Evolutionary conservation across 1,284 basidiomycete genomes (phyloP).

Genomic region (Papiliotrema terrestris): DNA sequence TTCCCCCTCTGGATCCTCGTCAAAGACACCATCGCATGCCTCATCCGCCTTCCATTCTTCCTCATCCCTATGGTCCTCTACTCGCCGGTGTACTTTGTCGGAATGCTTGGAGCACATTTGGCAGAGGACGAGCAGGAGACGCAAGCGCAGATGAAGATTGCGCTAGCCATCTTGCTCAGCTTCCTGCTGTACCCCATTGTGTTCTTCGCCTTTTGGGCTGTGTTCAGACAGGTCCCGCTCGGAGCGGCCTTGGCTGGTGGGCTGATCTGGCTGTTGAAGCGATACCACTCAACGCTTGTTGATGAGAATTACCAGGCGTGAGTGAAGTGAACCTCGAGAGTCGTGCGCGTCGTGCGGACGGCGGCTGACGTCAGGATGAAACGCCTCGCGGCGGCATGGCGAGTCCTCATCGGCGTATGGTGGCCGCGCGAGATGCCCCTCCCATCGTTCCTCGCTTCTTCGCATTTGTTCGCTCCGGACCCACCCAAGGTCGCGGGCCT

Average conservation of each 20-base stretch:
- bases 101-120: constrained; percentile 65
- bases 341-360: neutral
- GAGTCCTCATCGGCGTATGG: constrained; percentile 86
- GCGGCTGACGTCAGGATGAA: constrained; percentile 51
- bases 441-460: constrained; percentile 58
- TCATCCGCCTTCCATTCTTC: constrained; percentile 80
- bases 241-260: constrained; percentile 54
- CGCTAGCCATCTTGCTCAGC: constrained; percentile 71
- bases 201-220: constrained; percentile 77
- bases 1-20: constrained; percentile 72
- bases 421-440: constrained; percentile 76
- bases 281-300: constrained; percentile 60
- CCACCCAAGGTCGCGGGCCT: constrained; percentile 38
- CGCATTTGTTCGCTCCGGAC: constrained; percentile 35
- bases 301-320: constrained; percentile 75
- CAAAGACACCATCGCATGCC: constrained; percentile 66
- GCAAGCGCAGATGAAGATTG: constrained; percentile 87
- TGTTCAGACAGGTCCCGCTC: constrained; percentile 64
- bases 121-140: constrained; percentile 79
- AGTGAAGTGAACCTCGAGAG: constrained; percentile 35
- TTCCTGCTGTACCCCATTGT: constrained; percentile 72
- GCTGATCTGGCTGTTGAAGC: constrained; percentile 66
- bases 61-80: constrained; percentile 76
- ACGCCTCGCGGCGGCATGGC: constrained; percentile 80
- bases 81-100: constrained; percentile 76